Base-by-base conservation (phyloP, 108 stramenopile genomes). In the Fragilaria crotonensis region DNA sequence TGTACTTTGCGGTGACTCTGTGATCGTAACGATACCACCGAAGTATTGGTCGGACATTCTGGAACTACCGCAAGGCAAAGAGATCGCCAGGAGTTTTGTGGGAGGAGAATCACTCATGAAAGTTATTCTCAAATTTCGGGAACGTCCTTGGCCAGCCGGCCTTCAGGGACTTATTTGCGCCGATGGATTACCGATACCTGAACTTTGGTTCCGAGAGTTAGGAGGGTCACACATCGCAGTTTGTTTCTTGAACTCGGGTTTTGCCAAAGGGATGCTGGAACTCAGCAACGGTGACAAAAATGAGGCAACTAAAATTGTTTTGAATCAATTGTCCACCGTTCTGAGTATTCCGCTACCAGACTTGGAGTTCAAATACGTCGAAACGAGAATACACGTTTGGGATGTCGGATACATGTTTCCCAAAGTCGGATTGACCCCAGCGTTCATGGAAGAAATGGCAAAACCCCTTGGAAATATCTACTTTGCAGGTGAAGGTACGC, bases 401-500 rank as follows among this genome's bases (percentile, higher is more conserved):
- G n/a, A n/a, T n/a, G n/a, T n/a, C n/a, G 77, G 72, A 33, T 70
- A 78, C 54, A 48, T 66, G 59, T 73, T 30, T 44, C 64, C 77
- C 5, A 68, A 59, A 45, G n/a, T n/a, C n/a, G n/a, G n/a, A n/a
- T n/a, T n/a, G n/a, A 31, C 25, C 59, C 14, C n/a, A n/a, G n/a
- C n/a, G n/a, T n/a, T n/a, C n/a, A n/a, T n/a, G n/a, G n/a, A n/a
- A n/a, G n/a, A n/a, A n/a, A n/a, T n/a, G n/a, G n/a, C n/a, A n/a
- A n/a, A n/a, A n/a, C n/a, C n/a, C n/a, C n/a, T n/a, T n/a, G 25
- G 30, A 11, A 45, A 29, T 23, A n/a, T 78, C 18, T 61, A 56
- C 44, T 78, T 78, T 70, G 71, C 71, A 17, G 77, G 77, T 46
- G 77, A 78, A 48, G 72, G 68, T 4, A 78, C 77, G 14, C 63